Evolutionary conservation across 108 stramenopile genomes (phyloP).

Genomic region (Bacterosira constricta): DNA sequence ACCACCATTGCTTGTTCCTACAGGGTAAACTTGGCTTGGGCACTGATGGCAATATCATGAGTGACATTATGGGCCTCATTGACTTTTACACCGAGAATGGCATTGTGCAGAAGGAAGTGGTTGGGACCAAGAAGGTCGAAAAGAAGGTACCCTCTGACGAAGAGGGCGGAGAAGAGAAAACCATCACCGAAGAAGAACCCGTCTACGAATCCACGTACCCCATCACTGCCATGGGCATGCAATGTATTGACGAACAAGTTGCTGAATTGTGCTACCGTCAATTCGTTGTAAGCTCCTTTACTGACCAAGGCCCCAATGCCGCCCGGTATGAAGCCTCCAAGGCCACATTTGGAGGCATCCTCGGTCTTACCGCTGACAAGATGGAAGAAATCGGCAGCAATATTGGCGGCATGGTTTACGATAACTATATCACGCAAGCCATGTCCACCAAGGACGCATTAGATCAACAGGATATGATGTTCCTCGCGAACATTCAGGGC

Average conservation of each 20-base stretch:
- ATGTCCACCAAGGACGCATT: constrained; percentile 80
- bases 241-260: constrained; percentile 65
- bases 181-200: constrained; percentile 63
- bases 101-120: constrained; percentile 65
- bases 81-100: constrained; percentile 89
- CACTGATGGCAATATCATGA: constrained; percentile 86
- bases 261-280: constrained; percentile 85
- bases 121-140: constrained; percentile 75
- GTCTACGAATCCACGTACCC: constrained; percentile 77
- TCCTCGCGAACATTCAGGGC: constrained; percentile 84
- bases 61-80: constrained; percentile 86
- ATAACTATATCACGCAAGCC: constrained; percentile 83
- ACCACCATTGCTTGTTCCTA: background rate
- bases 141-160: constrained; percentile 48
- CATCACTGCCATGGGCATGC: constrained; percentile 72
- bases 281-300: constrained; percentile 85
- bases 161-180: constrained; percentile 65
- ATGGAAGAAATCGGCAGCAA: constrained; percentile 79
- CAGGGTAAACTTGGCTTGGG: constrained; percentile 83
- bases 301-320: constrained; percentile 70
- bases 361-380: constrained; percentile 75
- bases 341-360: constrained; percentile 80
- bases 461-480: constrained; percentile 96
- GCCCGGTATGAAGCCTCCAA: constrained; percentile 74
- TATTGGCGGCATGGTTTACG: constrained; percentile 84